Percentiles rank a stretch among this genome's conserved stretches.
These are phyloP conservation scores for Amoebophrya sp. DNA, from an alignment of 169 alveolate genomes.

Conservation along the genomic window DNA sequence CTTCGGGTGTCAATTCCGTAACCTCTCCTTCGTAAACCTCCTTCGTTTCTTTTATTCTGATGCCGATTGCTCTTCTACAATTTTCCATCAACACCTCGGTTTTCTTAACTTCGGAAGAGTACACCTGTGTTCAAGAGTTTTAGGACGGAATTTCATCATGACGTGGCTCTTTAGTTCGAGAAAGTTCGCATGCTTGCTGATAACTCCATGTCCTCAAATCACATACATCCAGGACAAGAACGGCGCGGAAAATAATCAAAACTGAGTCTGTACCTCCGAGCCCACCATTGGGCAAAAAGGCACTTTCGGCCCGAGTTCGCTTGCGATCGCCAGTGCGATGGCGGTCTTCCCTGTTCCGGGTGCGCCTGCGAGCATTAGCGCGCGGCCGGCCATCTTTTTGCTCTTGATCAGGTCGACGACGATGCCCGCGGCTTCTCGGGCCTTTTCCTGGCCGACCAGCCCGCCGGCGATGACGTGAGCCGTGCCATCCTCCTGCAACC, in stretches of 20 bases:
- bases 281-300: slow-evolving; percentile 99
- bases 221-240: no score
- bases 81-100: slow-evolving; percentile 97
- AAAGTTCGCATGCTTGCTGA: no score
- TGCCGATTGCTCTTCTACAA: slow-evolving; percentile 97
- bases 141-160: no score
- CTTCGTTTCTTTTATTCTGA: slow-evolving; percentile 95
- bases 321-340: slow-evolving; percentile 96
- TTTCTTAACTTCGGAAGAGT: slow-evolving; percentile 96
- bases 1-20: slow-evolving; percentile 90
- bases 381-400: slow-evolving; percentile 85
- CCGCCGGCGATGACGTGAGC: slow-evolving; percentile 69
- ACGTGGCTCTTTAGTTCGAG: no score
- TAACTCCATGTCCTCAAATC: no score
- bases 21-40: slow-evolving; percentile 99
- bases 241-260: no score
- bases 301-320: slow-evolving; percentile 97
- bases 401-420: slow-evolving; percentile 93
- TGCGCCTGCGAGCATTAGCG: slow-evolving; percentile 66
- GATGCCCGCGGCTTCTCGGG: slow-evolving; percentile 98
- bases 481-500: slow-evolving; percentile 87
- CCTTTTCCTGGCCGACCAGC: slow-evolving; percentile 96
- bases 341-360: slow-evolving; percentile 99
- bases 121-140: slow-evolving; percentile 51
- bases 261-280: slow-evolving; percentile 93